phyloP scores from a whole-genome alignment of 139 green algal species.

The Pseudopediastrum boryanum region DNA sequence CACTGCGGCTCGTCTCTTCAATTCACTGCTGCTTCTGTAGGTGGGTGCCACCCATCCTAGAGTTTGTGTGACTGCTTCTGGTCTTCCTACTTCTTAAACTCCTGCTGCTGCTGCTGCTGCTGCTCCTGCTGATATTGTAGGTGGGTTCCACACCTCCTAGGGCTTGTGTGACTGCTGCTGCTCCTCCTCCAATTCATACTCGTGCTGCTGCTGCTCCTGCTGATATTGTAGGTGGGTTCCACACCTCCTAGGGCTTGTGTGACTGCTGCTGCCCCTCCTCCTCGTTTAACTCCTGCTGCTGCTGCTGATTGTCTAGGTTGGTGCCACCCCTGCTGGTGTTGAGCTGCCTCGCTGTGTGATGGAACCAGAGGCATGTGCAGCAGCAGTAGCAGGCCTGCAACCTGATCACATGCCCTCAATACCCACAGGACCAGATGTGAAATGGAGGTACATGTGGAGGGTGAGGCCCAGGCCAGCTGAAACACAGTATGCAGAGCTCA shows the following conservation, averaged over 20 bases:
- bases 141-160: too few relatives aligned
- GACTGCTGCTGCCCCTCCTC: not conserved
- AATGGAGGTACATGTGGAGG: conserved; percentile 93
- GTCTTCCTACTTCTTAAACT: not conserved
- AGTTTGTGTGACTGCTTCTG: not conserved
- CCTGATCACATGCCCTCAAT: conserved; percentile 48
- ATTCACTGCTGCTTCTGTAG: not conserved
- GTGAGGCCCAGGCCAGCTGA: conserved; percentile 63
- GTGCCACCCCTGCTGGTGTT: conserved; percentile 81
- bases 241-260: too few relatives aligned
- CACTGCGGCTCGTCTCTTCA: not conserved
- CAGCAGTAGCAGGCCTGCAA: conserved; percentile 38
- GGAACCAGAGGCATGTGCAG: conserved; percentile 36
- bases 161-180: not conserved
- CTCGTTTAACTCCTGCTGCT: not conserved
- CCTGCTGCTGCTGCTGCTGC: not conserved
- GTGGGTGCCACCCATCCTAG: not conserved
- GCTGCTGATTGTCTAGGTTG: conserved; percentile 67
- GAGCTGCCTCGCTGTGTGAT: conserved; percentile 76
- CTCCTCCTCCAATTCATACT: not conserved
- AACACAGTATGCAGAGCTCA: conserved; percentile 84
- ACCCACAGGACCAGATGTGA: conserved; percentile 64
- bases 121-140: not conserved
- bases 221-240: too few relatives aligned
- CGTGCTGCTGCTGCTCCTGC: not conserved